Base-by-base conservation (phyloP, 352 stramenopile species). In the Elongisporangium anandrum region DNA sequence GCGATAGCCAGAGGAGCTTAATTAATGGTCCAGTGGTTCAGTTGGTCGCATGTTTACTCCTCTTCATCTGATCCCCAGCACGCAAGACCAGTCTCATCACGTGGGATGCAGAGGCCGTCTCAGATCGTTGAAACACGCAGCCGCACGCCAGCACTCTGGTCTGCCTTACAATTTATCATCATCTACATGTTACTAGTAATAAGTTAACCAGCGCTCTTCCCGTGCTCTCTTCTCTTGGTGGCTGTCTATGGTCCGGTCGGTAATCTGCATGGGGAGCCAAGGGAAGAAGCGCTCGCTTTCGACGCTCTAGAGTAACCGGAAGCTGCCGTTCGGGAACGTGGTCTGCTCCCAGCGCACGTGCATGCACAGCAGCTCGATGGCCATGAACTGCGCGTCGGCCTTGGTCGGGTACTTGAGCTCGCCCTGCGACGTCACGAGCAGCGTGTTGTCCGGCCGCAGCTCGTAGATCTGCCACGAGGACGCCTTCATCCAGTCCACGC, bases 341-440 rank as follows among this genome's bases (percentile, higher is more conserved):
- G 8, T 45, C 34, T 45, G 34, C 60, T 77, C 69, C 69, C 69
- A 77, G 20, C 69, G 69, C 60, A 73, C 61, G 52, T 77, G 69
- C 56, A 73, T 54, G 55, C 69, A 77, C 54, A 69, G 49, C 26
- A 73, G 67, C 63, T 77, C 69, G 26, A 73, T 60, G 24, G 66
- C 66, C 63, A 73, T 68, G 54, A 70, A 71, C 20, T 77, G 52
- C 34, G 70, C 54, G 48, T 71, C 69, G 17, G 62, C 63, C 20
- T 66, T 60, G 20, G 66, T 69, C 29, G 65, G 63, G 23, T 69
- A 71, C 26, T 55, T 63, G 16, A 76, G 13, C n/a, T 69, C 63
- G 5, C 69, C 69, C 16, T 64, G 57, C 10, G 69, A 71, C 1
- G 54, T 69, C 47, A 77, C 61, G 0, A 53, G 64, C 26, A 77